Evolutionary conservation across 2,329 filamentous ascomycete genomes (phyloP).

Genomic region (Aureobasidium sp.): DNA sequence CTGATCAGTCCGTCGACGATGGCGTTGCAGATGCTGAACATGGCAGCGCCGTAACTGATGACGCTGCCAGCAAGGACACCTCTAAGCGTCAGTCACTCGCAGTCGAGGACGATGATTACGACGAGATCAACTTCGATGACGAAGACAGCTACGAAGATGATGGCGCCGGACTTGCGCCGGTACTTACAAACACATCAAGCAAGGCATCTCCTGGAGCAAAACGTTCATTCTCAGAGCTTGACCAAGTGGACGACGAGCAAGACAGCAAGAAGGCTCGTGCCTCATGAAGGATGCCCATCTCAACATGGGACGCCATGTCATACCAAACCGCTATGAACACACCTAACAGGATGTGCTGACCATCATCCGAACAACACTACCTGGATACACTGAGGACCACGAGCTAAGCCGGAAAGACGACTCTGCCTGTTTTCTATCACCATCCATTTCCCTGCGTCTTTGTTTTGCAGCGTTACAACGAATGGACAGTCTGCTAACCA

Average conservation of each 20-base stretch:
- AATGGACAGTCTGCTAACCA: neutral
- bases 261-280: conserved; percentile 14
- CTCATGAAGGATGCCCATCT: conserved; percentile 7
- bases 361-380: neutral
- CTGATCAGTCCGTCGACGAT: neutral
- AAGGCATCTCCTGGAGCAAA: conserved; percentile 3
- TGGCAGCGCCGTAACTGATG: neutral
- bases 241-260: conserved; percentile 12
- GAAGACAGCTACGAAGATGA: conserved; percentile 18
- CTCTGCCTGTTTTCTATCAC: neutral
- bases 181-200: conserved; percentile 1
- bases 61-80: neutral
- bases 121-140: conserved; percentile 16
- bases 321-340: neutral
- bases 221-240: neutral
- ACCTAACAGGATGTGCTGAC: neutral
- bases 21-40: neutral
- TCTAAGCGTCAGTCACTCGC: neutral
- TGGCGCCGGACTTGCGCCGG: conserved; percentile 9
- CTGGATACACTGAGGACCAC: neutral
- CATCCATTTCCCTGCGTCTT: neutral
- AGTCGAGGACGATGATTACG: conserved; percentile 11
- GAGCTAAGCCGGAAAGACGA: neutral
- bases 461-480: conserved; percentile 1
- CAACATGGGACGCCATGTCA: neutral